These are phyloP conservation scores for Rhododendron vialii DNA, from an alignment of 148 eudicot genomes.

Conservation along the genomic window DNA sequence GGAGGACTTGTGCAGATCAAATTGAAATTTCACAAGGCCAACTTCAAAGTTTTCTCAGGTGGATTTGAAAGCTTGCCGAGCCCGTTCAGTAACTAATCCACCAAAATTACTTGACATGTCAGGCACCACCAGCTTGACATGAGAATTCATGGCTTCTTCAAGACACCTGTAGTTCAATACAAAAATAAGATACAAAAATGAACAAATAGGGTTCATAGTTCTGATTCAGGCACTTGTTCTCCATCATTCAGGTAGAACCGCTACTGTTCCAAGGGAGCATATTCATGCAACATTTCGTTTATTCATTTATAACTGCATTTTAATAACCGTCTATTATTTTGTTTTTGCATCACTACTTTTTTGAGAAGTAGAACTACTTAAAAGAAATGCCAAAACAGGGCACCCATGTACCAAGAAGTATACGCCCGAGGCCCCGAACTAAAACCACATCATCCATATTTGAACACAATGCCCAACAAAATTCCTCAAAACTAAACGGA, in stretches of 20 bases:
- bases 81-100: conserved; percentile 5
- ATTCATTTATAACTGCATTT: background rate
- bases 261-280: background rate
- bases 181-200: background rate
- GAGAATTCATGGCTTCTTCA: conserved; percentile 8
- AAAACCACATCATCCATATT: background rate
- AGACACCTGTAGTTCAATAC: conserved; percentile 6
- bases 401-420: background rate
- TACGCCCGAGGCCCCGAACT: background rate
- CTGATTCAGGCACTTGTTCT: background rate
- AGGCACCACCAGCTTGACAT: conserved; percentile 5
- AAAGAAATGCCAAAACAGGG: background rate
- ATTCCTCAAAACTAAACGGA: background rate
- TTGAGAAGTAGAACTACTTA: background rate
- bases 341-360: background rate
- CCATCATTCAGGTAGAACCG: background rate
- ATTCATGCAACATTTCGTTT: background rate
- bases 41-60: background rate
- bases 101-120: background rate
- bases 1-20: background rate
- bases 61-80: conserved; percentile 5
- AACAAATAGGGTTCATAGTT: background rate
- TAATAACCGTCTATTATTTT: background rate
- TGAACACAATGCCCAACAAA: background rate
- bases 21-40: background rate